Percentiles rank a stretch among this genome's conserved stretches.
These are phyloP conservation scores for Stephanodiscus triporus DNA, from an alignment of 108 stramenopile genomes.

Conservation along the genomic window DNA sequence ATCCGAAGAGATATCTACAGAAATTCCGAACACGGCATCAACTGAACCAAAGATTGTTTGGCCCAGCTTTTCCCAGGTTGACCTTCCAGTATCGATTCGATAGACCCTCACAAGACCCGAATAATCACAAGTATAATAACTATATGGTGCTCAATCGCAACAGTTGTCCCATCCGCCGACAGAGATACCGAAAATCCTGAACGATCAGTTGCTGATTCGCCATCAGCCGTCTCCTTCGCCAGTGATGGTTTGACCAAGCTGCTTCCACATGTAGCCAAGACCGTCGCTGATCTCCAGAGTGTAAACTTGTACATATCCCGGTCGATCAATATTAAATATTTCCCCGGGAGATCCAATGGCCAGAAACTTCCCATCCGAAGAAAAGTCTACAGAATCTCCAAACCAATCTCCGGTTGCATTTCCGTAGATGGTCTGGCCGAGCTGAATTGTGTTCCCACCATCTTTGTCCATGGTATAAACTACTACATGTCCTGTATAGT, in stretches of 20 bases:
- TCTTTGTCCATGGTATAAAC: background rate
- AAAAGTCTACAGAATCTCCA: constrained; percentile 17
- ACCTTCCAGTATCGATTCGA: background rate
- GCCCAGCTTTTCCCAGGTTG: background rate
- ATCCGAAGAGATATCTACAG: too few relatives aligned
- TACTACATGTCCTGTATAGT: background rate
- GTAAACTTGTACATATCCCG: constrained; percentile 10
- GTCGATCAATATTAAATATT: background rate
- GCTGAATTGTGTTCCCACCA: background rate
- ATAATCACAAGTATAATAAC: background rate
- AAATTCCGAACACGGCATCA: too few relatives aligned
- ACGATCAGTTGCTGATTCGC: constrained; percentile 3
- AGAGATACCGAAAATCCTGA: constrained; percentile 20
- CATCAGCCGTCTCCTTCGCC: constrained; percentile 17
- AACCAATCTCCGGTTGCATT: background rate
- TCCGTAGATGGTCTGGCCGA: constrained; percentile 20
- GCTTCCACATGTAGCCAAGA: background rate
- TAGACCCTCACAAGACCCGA: constrained; percentile 14
- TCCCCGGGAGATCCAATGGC: constrained; percentile 11
- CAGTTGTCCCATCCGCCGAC: constrained; percentile 15
- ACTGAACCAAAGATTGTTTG: background rate
- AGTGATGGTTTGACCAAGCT: constrained; percentile 22
- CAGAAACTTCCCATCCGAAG: constrained; percentile 8
- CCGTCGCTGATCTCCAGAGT: background rate
- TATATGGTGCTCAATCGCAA: constrained; percentile 9